Conservation (phyloP, 805 yeast genomes). For the Candida morakotiae region DNA sequence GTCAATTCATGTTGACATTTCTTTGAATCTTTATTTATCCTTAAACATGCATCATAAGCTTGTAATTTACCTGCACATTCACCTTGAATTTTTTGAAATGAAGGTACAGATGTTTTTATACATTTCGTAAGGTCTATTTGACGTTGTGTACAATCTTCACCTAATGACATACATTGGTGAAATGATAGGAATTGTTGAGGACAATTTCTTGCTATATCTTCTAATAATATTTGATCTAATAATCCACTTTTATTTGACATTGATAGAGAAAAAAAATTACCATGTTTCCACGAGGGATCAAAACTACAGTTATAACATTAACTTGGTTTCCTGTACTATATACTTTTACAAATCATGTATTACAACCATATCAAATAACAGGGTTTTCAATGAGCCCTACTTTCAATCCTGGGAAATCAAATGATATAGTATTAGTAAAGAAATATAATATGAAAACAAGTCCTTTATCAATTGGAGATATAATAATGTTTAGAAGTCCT, state of each 20-base stretch:
- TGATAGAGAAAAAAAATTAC: background rate
- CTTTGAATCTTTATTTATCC: constrained; percentile 37
- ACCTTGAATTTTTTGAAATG: constrained; percentile 63
- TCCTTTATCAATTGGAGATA: constrained; percentile 59
- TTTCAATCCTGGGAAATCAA: constrained; percentile 61
- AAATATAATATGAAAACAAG: constrained; percentile 49
- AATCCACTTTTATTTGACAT: constrained; percentile 11
- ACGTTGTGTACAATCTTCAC: constrained; percentile 51
- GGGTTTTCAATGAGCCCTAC: constrained; percentile 91
- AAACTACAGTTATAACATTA: constrained; percentile 24
- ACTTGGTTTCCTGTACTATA: constrained; percentile 79
- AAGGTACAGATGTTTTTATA: constrained; percentile 62
- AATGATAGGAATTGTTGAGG: constrained; percentile 69
- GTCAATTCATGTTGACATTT: constrained; percentile 53
- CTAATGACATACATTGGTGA: constrained; percentile 64
- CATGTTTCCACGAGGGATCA: constrained; percentile 11
- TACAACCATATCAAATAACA: constrained; percentile 66
- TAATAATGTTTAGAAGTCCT: constrained; percentile 76
- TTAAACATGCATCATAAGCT: constrained; percentile 64
- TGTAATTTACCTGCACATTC: constrained; percentile 56
- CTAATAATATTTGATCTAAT: constrained; percentile 70
- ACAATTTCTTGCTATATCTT: constrained; percentile 73
- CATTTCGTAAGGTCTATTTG: constrained; percentile 60
- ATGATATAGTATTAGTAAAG: constrained; percentile 66
- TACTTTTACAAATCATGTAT: constrained; percentile 64